Percentiles rank a stretch among this genome's conserved stretches.
Conservation (phyloP, 805 yeast species). For the Kazachstania bromeliacearum region DNA sequence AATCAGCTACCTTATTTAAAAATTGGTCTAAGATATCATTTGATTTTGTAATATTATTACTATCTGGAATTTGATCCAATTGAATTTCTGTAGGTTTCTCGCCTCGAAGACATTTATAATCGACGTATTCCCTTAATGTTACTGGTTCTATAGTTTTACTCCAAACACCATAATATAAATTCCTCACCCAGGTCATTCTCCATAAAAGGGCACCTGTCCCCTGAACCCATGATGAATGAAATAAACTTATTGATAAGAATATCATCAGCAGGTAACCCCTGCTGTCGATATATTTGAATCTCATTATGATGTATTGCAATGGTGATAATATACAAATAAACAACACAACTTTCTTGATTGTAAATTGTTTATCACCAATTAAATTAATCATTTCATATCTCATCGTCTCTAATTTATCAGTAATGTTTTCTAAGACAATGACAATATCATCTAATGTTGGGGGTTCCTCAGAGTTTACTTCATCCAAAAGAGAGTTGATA, state of each 20-base stretch:
- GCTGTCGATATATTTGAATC: slow-evolving; percentile 5
- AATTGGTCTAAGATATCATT: not conserved
- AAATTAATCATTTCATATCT: slow-evolving; percentile 10
- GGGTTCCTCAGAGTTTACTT: slow-evolving; percentile 17
- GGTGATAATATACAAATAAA: slow-evolving; percentile 13
- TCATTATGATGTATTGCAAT: slow-evolving; percentile 12
- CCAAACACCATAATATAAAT: slow-evolving; percentile 7
- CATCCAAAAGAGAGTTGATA: slow-evolving; percentile 13
- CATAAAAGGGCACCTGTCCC: slow-evolving; percentile 21
- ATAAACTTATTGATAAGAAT: slow-evolving; percentile 7
- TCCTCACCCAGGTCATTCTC: slow-evolving; percentile 19
- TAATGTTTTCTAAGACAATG: slow-evolving; percentile 17
- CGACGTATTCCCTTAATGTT: not conserved
- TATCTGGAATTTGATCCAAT: not conserved
- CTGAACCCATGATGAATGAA: slow-evolving; percentile 25
- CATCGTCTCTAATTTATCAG: slow-evolving; percentile 18
- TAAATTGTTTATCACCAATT: slow-evolving; percentile 1
- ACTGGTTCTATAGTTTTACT: not conserved
- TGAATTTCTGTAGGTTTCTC: not conserved
- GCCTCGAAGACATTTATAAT: not conserved
- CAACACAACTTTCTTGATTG: not conserved
- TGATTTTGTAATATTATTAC: not conserved
- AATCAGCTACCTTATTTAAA: no score
- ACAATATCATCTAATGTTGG: slow-evolving; percentile 29
- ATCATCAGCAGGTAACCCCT: slow-evolving; percentile 10